Conservation (phyloP, 257 asterid species). For the Catharanthus roseus region DNA sequence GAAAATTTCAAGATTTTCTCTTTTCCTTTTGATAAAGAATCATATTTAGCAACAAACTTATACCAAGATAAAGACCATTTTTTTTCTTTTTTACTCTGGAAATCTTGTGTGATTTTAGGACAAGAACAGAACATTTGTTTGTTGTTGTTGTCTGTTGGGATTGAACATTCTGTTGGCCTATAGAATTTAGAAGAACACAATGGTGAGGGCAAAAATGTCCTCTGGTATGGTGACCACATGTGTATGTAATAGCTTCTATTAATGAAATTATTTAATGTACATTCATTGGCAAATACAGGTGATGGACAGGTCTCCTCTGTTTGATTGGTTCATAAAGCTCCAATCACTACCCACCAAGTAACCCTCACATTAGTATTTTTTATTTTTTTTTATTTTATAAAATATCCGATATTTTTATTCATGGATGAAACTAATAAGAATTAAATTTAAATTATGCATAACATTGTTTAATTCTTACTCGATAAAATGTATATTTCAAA, state of each 20-base stretch:
- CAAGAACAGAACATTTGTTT: slow-evolving; percentile 4
- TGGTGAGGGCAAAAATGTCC: slow-evolving; percentile 5
- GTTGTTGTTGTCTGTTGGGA: slow-evolving; percentile 8
- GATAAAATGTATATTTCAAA: too few relatives aligned
- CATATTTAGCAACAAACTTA: background rate
- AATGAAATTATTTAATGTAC: background rate
- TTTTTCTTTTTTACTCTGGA: background rate
- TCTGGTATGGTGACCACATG: background rate
- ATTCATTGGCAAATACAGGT: background rate
- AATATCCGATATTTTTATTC: too few relatives aligned
- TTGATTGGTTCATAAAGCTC: background rate
- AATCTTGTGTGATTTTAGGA: background rate
- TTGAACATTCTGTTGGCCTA: background rate
- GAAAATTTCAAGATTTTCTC: too few relatives aligned
- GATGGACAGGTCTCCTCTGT: background rate
- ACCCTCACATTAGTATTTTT: too few relatives aligned
- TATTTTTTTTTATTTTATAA: too few relatives aligned
- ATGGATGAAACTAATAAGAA: too few relatives aligned
- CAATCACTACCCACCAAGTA: background rate
- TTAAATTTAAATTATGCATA: too few relatives aligned
- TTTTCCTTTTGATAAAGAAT: background rate
- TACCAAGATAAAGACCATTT: background rate
- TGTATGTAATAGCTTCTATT: background rate
- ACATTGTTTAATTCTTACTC: too few relatives aligned
- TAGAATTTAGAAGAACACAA: too few relatives aligned